phyloP scores from a whole-genome alignment of 192 early-diverging fungal species.

The Chytriomyces sp. region DNA sequence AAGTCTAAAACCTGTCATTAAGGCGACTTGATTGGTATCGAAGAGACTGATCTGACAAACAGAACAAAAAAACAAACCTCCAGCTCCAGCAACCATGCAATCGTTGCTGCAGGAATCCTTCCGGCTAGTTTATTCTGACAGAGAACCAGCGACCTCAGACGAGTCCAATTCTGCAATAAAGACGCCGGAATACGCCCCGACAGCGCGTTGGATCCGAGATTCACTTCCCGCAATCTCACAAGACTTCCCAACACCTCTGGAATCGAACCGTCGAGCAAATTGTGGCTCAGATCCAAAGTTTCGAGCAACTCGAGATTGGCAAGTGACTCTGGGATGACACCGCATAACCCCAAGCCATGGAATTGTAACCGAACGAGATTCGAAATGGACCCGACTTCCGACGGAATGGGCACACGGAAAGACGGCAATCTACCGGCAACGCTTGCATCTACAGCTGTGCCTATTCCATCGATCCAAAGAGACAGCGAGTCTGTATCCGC shows the following conservation, averaged over 20 bases:
- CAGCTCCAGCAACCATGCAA: background rate
- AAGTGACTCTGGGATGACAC: conserved; percentile 4
- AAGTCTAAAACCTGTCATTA: background rate
- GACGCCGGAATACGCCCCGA: conserved; percentile 2
- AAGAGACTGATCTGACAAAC: too few species aligned
- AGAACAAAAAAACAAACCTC: too few species aligned
- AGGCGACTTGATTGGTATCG: too few species aligned
- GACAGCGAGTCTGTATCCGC: background rate
- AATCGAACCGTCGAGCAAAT: background rate
- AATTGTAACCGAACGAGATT: background rate
- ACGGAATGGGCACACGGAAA: too few species aligned
- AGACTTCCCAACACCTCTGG: background rate
- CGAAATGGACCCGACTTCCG: too few species aligned
- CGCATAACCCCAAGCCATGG: background rate
- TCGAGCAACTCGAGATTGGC: background rate
- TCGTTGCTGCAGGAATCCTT: background rate
- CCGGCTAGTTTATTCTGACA: background rate
- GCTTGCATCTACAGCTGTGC: too few species aligned
- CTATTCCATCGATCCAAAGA: background rate
- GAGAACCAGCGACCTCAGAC: background rate
- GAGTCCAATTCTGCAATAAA: background rate
- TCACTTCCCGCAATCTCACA: background rate
- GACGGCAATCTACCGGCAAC: too few species aligned
- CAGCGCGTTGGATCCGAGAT: background rate
- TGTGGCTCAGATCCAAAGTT: background rate